Evolutionary conservation across 805 yeast genomes (phyloP), one percentile per base, ranked within the genome.

Genomic region (Dipodascopsis tothii): DNA sequence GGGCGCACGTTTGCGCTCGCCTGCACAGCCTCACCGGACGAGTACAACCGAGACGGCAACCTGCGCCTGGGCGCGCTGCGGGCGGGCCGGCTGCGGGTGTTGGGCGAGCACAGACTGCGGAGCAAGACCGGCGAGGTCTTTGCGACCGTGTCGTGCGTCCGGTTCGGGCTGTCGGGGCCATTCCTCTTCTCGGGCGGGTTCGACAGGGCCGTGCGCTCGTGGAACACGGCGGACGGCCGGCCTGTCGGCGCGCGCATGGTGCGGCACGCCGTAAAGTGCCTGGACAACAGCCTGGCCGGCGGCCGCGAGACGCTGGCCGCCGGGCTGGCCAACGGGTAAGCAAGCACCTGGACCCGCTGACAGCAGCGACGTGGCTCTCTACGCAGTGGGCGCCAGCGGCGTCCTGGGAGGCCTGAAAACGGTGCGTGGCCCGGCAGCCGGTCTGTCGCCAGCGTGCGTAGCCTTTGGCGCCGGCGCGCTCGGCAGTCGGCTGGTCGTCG

Each of bases 11-110:
- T 37, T 34, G 46, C 43, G n/a, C 21, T 27, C 22, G 46, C 41
- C 4, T 11, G 17, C 11, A 30, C 21, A 14, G 38, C 46, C 5
- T 34, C 42, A 9, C 16, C 17, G 3, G 46, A 43, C 27, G 38
- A 18, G 6, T 43, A 43, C 20, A 43, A 39, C 20, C 42, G 43
- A 17, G 20, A 21, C 11, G 46, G 46, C 18, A 43, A 38, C 18
- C 18, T 38, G 3, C 19, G 30, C 17, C 21, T 43, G 19, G 46
- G 39, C 5, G 20, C 23, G 14, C 23, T 38, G 14, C 20, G n/a
- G 7, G 16, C 19, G 5, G 35, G 27, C 3, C n/a, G 16, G 16
- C 17, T 43, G 20, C 11, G 17, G 16, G 17, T 21, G 11, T 18
- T 34, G 5, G 21, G 21, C 14, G 17, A 25, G 14, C 46, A 43